phyloP scores from a whole-genome alignment of 139 green algal genomes.

The Coelastrella sp. region DNA sequence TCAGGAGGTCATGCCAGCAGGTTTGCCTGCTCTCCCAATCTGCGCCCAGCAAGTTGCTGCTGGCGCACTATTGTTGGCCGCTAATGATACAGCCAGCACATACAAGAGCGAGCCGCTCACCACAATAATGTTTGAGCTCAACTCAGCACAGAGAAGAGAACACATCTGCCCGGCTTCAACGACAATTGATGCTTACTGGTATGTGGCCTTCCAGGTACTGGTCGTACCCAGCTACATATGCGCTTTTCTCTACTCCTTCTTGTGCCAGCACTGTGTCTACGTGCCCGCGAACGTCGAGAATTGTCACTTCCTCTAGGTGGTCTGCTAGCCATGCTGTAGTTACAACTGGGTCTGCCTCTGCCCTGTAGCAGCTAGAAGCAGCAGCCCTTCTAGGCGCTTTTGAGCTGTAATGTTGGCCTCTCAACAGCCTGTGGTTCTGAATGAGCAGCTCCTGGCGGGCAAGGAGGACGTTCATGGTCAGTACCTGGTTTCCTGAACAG shows the following conservation, averaged over 20 bases:
- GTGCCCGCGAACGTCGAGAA: slow-evolving; percentile 48
- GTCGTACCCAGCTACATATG: slow-evolving; percentile 41
- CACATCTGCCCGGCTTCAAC: background rate
- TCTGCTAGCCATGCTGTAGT: slow-evolving; percentile 22
- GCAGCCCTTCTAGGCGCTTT: background rate
- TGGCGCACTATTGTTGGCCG: too few species aligned
- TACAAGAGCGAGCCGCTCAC: too few species aligned
- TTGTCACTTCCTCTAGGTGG: slow-evolving; percentile 41
- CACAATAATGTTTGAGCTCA: too few species aligned
- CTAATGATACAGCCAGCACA: too few species aligned
- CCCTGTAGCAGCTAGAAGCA: background rate
- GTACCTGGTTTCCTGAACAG: too few species aligned
- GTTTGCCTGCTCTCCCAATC: too few species aligned
- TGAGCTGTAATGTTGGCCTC: too few species aligned
- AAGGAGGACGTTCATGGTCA: too few species aligned
- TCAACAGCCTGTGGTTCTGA: too few species aligned
- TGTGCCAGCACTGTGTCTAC: slow-evolving; percentile 43
- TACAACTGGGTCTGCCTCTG: slow-evolving; percentile 11
- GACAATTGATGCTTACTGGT: slow-evolving; percentile 25
- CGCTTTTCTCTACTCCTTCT: slow-evolving; percentile 45
- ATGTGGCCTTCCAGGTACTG: slow-evolving; percentile 56
- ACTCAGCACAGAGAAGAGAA: background rate
- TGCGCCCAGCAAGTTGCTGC: too few species aligned
- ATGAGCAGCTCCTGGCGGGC: too few species aligned
- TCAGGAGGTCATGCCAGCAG: too few species aligned